Evolutionary conservation across 805 yeast genomes (phyloP).

Genomic region (Candida yuanshanica): DNA sequence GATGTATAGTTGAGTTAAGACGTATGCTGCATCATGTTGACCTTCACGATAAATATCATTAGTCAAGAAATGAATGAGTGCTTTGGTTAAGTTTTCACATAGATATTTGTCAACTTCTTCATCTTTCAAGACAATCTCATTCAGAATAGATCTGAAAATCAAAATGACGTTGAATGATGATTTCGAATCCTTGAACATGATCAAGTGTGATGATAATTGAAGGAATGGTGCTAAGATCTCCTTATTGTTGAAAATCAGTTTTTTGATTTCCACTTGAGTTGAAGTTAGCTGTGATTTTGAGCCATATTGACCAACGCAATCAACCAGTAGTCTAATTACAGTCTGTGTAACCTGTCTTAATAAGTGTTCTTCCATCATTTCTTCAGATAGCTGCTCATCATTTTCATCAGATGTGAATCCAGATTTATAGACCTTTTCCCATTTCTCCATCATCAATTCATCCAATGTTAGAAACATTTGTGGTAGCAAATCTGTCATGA

Average conservation of each 20-base stretch:
- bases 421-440: slow-evolving; percentile 60
- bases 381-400: slow-evolving; percentile 87
- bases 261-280: slow-evolving; percentile 60
- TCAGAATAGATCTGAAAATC: slow-evolving; percentile 67
- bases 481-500: slow-evolving; percentile 76
- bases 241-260: slow-evolving; percentile 57
- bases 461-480: slow-evolving; percentile 69
- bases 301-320: slow-evolving; percentile 76
- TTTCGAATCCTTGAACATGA: slow-evolving; percentile 81
- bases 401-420: slow-evolving; percentile 34
- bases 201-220: slow-evolving; percentile 66
- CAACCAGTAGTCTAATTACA: slow-evolving; percentile 80
- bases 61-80: slow-evolving; percentile 59
- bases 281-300: slow-evolving; percentile 37
- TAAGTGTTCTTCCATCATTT: slow-evolving; percentile 96
- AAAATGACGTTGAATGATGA: slow-evolving; percentile 89
- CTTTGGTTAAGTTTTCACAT: slow-evolving; percentile 57
- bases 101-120: slow-evolving; percentile 66
- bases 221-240: slow-evolving; percentile 73
- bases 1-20: slow-evolving; percentile 74
- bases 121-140: slow-evolving; percentile 61
- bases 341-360: slow-evolving; percentile 90
- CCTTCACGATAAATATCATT: slow-evolving; percentile 81
- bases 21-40: slow-evolving; percentile 87
- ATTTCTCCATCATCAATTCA: slow-evolving; percentile 61